Base-by-base conservation (phyloP, 306 rosid species). In the Rosa lucieae region DNA sequence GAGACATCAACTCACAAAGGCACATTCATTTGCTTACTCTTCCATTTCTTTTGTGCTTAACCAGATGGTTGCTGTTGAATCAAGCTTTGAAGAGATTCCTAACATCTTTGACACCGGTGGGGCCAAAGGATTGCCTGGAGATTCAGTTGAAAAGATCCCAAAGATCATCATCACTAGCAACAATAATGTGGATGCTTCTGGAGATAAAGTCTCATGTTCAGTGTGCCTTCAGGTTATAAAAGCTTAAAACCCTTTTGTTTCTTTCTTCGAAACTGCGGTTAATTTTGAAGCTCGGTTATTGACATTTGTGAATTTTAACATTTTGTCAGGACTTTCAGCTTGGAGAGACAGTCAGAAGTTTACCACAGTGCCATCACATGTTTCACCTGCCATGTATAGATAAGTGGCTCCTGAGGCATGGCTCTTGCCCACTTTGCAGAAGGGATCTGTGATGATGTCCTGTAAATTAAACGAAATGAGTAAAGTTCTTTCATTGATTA, bases 311-410 rank as follows among this genome's bases (percentile, higher is more conserved):
- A 71, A 37, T 78, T 78, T 81, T 74, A 71, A 15, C 82, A 20
- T 61, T 67, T 67, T 17, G 85, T 32, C 92, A 96, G 99, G 99
- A 93, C 78, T 96, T 93, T 84, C 96, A 89, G 86, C 86, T 91
- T 47, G 99, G 96, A 78, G 99, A 96, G 88, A 91, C 94, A 10
- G 96, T 91, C 18, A 93, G 99, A 88, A 93, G 96, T 74, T 87
- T 96, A 82, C 99, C 99, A 49, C 97, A 96, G 70, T 96, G 99
- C 84, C 91, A 93, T 88, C 99, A 96, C 89, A 84, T 91, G 93
- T 96, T 96, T 85, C 99, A 96, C 85, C 86, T 93, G 72, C 97
- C 99, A 53, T 96, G 99, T 93, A 96, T 93, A 85, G 99, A 96
- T 82, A 88, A 88, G 85, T 96, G 99, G 99, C 98, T 96, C 73